Conservation (phyloP, 176 grass and related monocot genomes). For the Melocanna baccifera region DNA sequence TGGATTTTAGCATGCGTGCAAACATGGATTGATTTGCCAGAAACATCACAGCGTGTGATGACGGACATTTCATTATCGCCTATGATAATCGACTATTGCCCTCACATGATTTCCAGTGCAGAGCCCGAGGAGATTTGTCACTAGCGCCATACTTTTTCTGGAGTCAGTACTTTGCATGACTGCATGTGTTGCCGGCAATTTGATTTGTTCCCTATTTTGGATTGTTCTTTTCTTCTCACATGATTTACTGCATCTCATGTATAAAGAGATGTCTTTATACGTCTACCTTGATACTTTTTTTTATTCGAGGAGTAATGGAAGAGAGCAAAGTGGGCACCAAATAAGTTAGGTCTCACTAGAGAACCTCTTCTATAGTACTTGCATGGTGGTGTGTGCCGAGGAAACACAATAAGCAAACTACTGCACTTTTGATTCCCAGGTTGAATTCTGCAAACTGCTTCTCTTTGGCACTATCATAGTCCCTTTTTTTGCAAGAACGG, state of each 20-base stretch:
- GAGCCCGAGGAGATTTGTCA: slow-evolving; percentile 22
- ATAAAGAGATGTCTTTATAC: background rate
- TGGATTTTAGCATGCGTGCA: background rate
- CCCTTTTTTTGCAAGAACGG: background rate
- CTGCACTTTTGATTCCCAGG: background rate
- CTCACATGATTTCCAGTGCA: slow-evolving; percentile 19
- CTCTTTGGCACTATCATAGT: background rate
- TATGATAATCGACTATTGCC: background rate
- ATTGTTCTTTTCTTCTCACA: slow-evolving; percentile 17
- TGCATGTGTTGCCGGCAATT: slow-evolving; percentile 26
- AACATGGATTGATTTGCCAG: background rate
- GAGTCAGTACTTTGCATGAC: slow-evolving; percentile 15
- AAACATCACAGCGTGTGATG: slow-evolving; percentile 6
- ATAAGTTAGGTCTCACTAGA: background rate
- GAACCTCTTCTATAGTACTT: slow-evolving; percentile 5
- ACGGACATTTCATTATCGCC: background rate
- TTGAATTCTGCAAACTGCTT: background rate
- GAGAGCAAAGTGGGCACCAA: slow-evolving; percentile 4
- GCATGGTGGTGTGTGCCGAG: background rate
- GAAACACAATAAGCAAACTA: slow-evolving; percentile 14
- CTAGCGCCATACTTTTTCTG: slow-evolving; percentile 4
- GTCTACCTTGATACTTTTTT: background rate
- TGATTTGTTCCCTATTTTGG: slow-evolving; percentile 25
- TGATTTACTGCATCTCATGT: slow-evolving; percentile 6
- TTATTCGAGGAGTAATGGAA: background rate